Evolutionary conservation across 306 rosid species (phyloP), one percentile per base, ranked within the genome.

Genomic region (Vachellia collinsii): DNA sequence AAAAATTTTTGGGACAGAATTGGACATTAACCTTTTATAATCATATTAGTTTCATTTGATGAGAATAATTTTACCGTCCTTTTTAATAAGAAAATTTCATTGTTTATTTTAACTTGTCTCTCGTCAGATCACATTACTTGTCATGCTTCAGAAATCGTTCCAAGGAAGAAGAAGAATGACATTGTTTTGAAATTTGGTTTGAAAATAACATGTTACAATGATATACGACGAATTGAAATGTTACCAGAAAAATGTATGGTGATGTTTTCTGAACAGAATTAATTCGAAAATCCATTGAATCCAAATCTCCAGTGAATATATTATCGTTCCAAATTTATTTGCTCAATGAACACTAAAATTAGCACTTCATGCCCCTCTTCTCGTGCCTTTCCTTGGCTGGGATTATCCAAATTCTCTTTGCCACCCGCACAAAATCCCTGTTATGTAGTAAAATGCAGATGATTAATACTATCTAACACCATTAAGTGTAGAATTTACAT

Each of bases 391-490:
- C 85, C 81, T 92, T 92, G 4, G 83, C 80, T 5, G 97, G 97
- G 48, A 94, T 75, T 77, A 94, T 89, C 76, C 97, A 83, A 81
- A 94, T 92, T 85, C 98, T 90, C 88, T 88, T 92, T 13, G 96
- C 97, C 79, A 94, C 96, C 25, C 96, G 94, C 71, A 92, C 90
- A 54, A 94, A 94, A 85, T 92, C 96, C 86, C 97, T 94, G 76
- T 59, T 29, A 48, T 48, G 9, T 9, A 3, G 39, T 11, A 74
- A 29, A 84, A 36, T 64, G 61, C 75, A 44, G 48, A 25, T 53
- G 63, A 25, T 50, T 25, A 66, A 51, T 13, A 44, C 23, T 12
- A 41, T 42, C n/a, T 47, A n/a, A 54, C 7, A 54, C 11, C 29
- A n/a, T 54, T 19, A 53, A 53, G 17, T 17, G 23, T 17, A 6